Evolutionary conservation across 2,329 filamentous ascomycete genomes (phyloP), one percentile per base, ranked within the genome.

Genomic region (Xylariaceae sp.): DNA sequence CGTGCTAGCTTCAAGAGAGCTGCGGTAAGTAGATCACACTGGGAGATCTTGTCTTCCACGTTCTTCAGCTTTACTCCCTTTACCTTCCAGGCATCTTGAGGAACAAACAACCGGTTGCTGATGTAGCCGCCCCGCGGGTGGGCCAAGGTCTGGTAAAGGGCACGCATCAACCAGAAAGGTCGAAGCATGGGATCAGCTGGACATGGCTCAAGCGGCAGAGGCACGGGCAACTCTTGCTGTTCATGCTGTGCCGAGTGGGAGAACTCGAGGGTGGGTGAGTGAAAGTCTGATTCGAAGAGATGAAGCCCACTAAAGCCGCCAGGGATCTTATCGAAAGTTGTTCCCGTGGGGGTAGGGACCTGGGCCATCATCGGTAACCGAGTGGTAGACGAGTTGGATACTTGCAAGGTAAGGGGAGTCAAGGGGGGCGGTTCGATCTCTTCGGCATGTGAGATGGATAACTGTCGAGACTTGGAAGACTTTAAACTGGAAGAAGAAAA

Each of bases 151-250:
- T 97, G 91, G 71, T 94, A 96, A 30, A 99, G 81, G 62, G 89
- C 92, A 57, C 94, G 87, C 90, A 99, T 96, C 50, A 99, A 80
- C 94, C 94, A 99, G 74, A 97, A 99, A 1, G 94, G 95, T 17
- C 94, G 87, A n/a, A 97, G 80, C 68, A 97, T 82, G 61, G 88
- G 87, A 47, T 95, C 91, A 42, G 88, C 90, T 0, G 94, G 94
- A 71, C 95, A 99, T 2, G 94, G 89, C 70, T 99, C 94, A 4
- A 99, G 81, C 0, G 91, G 85, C 18, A 88, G 82, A 10, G 92
- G 92, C 1, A 86, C 83, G 65, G 91, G 86, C 0, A 78, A 70
- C 10, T 61, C 66, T 30, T 80, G 78, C n/a, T 82, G 73, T 3
- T 81, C 78, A 2, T 81, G 78, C 58, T 88, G 87, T 2, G 87